Evolutionary conservation across 208 protist genomes (phyloP), one percentile per base, ranked within the genome.

Genomic region (Vickermania spadyakhi): DNA sequence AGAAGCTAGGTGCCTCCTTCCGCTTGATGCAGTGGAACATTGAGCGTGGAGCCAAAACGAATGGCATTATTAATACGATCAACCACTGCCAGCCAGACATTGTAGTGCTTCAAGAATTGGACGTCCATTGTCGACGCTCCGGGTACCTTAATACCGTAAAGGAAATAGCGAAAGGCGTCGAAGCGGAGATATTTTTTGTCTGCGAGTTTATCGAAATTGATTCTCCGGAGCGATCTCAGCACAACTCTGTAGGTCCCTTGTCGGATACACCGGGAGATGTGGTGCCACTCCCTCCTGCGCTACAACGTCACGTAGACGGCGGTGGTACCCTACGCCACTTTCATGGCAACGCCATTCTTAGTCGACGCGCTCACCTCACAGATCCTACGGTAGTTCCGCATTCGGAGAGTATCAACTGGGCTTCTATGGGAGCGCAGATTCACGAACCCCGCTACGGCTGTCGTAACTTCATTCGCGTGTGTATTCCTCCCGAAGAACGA

Each of bases 1-100:
- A 29, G 23, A 75, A 79, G 58, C 62, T 88, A 21, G 30, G 68
- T 11, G 73, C 79, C n/a, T 72, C 66, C 14, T 65, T 90, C 22
- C 60, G 70, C 14, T 57, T 91, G 11, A 69, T 87, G 36, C 76
- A 90, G 61, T 94, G 88, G 82, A 94, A 92, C 69, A 89, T 94
- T 42, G 88, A 92, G 74, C 77, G 88, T 2, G 84, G 81, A 14
- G 45, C 70, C 18, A 60, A 85, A 60, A 68, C 85, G 27, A 68
- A 79, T 2, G 60, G 67, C 53, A 88, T 94, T 57, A 68, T 90
- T 27, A 55, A 56, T 3, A 68, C 72, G 18, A 62, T 91, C 13
- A 59, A 58, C 11, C 68, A 69, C 3, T 60, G 79, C 13, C 63
- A 75, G 21, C 81, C 84, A 1, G 84, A 91, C 65, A 77, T 91